Percentiles rank a stretch among this genome's conserved stretches.
These are phyloP conservation scores for Ogataea chonburiensis DNA, from an alignment of 805 yeast species.

Conservation along the genomic window DNA sequence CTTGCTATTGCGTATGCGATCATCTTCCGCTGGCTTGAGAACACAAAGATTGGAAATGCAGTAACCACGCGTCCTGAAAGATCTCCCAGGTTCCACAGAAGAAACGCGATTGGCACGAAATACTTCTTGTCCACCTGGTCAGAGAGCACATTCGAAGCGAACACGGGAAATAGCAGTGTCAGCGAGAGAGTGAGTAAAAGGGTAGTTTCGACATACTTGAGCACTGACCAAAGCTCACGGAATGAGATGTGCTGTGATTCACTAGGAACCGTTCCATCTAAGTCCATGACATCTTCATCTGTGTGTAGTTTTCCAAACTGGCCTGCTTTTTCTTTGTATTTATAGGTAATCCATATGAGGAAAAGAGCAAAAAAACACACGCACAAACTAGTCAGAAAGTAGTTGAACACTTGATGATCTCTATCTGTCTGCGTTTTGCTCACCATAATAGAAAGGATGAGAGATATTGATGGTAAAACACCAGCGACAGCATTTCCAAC, in stretches of 20 bases:
- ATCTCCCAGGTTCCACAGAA: constrained; percentile 91
- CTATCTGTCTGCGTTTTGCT: constrained; percentile 20
- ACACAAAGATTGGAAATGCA: constrained; percentile 44
- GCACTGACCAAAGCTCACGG: constrained; percentile 54
- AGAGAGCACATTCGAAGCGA: constrained; percentile 71
- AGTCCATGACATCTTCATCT: background rate
- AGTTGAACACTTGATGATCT: constrained; percentile 34
- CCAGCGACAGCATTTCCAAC: constrained; percentile 96
- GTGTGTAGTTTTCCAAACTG: constrained; percentile 8
- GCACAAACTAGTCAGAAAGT: constrained; percentile 36
- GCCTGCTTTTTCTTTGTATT: constrained; percentile 17
- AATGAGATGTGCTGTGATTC: constrained; percentile 53
- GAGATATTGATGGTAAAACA: constrained; percentile 78
- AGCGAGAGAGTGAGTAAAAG: constrained; percentile 72
- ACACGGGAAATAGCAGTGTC: constrained; percentile 83
- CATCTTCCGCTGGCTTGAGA: constrained; percentile 43
- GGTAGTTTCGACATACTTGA: constrained; percentile 62
- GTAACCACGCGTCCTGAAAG: constrained; percentile 72
- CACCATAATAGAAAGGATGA: constrained; percentile 49
- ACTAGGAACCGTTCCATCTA: constrained; percentile 5
- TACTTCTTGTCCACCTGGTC: constrained; percentile 38
- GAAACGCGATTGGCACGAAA: constrained; percentile 71
- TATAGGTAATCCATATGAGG: constrained; percentile 23
- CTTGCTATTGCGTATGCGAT: constrained; percentile 57
- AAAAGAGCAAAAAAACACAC: constrained; percentile 23